These are phyloP conservation scores for Pseudotulostoma volvatum DNA, from an alignment of 495 filamentous ascomycete species.

Conservation along the genomic window DNA sequence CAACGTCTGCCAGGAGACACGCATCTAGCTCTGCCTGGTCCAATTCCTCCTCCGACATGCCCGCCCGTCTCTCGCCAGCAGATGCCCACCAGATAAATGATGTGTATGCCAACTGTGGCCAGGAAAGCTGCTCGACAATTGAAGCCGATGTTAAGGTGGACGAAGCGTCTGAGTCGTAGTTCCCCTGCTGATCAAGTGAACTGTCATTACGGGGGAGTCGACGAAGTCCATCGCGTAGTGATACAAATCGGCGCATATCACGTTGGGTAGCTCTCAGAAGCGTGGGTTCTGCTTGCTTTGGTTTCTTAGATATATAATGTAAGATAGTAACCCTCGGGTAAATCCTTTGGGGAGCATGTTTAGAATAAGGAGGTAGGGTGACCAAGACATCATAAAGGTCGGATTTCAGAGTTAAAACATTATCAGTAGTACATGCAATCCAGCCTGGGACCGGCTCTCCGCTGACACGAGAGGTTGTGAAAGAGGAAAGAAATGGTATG, in stretches of 20 bases:
- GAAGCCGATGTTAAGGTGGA: conserved; percentile 31
- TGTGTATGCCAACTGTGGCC: conserved; percentile 76
- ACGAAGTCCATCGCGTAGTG: conserved; percentile 50
- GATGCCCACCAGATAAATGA: conserved; percentile 98
- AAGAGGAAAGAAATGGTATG: conserved; percentile 54
- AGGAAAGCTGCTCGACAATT: conserved; percentile 65
- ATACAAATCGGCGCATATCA: conserved; percentile 63
- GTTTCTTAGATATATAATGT: conserved; percentile 11
- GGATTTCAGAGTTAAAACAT: conserved; percentile 68
- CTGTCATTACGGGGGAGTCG: conserved; percentile 26
- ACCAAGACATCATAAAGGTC: conserved; percentile 78
- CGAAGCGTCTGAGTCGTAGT: conserved; percentile 26
- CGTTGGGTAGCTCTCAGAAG: conserved; percentile 75
- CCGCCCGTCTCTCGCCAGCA: conserved; percentile 65
- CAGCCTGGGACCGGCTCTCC: conserved; percentile 37
- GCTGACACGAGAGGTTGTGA: conserved; percentile 7
- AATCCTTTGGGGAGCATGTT: conserved; percentile 35
- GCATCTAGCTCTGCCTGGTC: conserved; percentile 28
- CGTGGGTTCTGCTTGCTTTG: conserved; percentile 12
- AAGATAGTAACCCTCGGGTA: conserved; percentile 53
- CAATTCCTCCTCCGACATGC: conserved; percentile 26
- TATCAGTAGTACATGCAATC: conserved; percentile 92
- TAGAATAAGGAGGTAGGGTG: conserved; percentile 55
- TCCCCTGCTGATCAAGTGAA: conserved; percentile 6
- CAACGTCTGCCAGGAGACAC: conserved; percentile 25